Evolutionary conservation across 768 basidiomycete species (phyloP).

Genomic region (Lentinula raphanica): DNA sequence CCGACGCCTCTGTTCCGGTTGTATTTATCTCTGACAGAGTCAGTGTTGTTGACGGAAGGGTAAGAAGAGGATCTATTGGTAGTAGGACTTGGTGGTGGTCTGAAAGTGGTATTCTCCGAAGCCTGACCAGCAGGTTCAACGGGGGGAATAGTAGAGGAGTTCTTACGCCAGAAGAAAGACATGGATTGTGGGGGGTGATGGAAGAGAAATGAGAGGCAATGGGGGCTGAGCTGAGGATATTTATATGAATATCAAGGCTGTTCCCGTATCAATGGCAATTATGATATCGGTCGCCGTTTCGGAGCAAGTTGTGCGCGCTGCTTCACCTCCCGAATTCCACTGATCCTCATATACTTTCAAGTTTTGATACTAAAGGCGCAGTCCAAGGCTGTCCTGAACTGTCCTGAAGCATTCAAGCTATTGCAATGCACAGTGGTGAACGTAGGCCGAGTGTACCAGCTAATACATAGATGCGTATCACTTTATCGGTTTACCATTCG

Average conservation of each 20-base stretch:
- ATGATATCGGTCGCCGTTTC: background rate
- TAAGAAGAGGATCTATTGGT: slow-evolving; percentile 20
- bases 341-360: too few relatives aligned
- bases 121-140: slow-evolving; percentile 31
- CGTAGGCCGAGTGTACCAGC: too few relatives aligned
- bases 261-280: background rate
- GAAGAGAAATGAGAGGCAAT: slow-evolving; percentile 11
- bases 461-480: background rate
- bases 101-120: slow-evolving; percentile 19
- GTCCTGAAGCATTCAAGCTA: too few relatives aligned
- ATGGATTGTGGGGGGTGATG: slow-evolving; percentile 53
- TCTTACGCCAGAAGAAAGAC: slow-evolving; percentile 37
- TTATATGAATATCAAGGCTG: background rate
- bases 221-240: background rate
- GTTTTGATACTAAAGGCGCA: too few relatives aligned
- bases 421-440: too few relatives aligned
- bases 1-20: slow-evolving; percentile 49
- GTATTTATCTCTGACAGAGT: slow-evolving; percentile 36
- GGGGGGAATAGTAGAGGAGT: slow-evolving; percentile 62
- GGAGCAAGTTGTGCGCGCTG: too few relatives aligned
- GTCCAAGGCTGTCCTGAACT: too few relatives aligned
- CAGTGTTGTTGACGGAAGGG: background rate
- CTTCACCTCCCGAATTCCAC: too few relatives aligned
- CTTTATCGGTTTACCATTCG: background rate
- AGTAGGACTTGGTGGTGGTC: slow-evolving; percentile 19